phyloP scores from a whole-genome alignment of 139 green algal genomes.

The Coelastrella sp. region DNA sequence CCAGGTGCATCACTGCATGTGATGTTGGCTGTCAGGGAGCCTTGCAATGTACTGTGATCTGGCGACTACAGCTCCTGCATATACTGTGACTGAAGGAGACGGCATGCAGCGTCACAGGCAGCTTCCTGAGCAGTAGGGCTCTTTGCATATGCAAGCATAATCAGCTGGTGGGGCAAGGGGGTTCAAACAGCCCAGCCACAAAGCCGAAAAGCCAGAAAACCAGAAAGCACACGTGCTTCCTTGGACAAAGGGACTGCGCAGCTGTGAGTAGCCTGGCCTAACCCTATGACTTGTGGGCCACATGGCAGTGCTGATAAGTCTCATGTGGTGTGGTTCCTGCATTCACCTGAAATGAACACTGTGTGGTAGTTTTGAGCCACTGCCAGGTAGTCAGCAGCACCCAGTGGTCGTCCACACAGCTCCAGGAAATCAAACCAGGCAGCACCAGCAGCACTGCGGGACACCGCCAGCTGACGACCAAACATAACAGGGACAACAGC shows the following conservation, averaged over 20 bases:
- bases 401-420: conserved; percentile 71
- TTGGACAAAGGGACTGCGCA: too few species aligned
- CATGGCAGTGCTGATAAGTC: not conserved
- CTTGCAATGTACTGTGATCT: too few species aligned
- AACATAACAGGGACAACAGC: conserved; percentile 76
- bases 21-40: too few species aligned
- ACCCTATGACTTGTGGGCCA: not conserved
- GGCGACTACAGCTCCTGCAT: too few species aligned
- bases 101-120: too few species aligned
- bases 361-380: conserved; percentile 79
- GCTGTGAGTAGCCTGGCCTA: too few species aligned
- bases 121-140: too few species aligned
- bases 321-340: not conserved
- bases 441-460: conserved; percentile 50
- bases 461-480: conserved; percentile 70
- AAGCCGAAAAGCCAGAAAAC: not conserved
- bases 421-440: conserved; percentile 71
- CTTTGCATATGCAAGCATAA: too few species aligned
- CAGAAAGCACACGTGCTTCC: not conserved
- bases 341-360: conserved; percentile 71
- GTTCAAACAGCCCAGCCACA: too few species aligned
- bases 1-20: too few species aligned
- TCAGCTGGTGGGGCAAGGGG: too few species aligned
- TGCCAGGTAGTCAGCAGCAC: conserved; percentile 87
- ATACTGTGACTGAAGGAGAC: too few species aligned